Conservation (phyloP, 2,329 filamentous ascomycete genomes). For the Trichoderma atroviride region DNA sequence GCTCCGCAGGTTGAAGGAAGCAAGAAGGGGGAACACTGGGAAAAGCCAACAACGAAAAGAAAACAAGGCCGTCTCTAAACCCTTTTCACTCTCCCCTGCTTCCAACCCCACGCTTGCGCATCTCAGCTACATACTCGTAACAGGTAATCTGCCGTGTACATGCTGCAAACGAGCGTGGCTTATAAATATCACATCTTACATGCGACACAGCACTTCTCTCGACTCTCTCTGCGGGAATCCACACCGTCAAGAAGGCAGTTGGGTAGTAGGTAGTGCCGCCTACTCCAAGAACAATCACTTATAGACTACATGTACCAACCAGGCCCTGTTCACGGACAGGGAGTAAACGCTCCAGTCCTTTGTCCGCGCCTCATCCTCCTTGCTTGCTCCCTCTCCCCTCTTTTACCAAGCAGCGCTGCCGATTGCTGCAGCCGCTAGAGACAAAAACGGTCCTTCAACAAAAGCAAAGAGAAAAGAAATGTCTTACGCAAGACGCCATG, state of each 20-base stretch:
- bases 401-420: background rate
- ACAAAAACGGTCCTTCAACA: conserved; percentile 1
- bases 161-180: background rate
- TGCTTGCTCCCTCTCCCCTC: background rate
- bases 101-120: conserved; percentile 13
- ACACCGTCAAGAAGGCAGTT: background rate
- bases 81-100: conserved; percentile 21
- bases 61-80: background rate
- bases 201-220: background rate
- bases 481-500: conserved; percentile 21
- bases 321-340: background rate
- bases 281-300: background rate
- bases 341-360: background rate
- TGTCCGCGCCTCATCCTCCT: background rate
- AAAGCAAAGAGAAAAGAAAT: background rate
- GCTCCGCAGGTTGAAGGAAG: background rate
- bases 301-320: background rate
- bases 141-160: conserved; percentile 2
- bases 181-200: background rate
- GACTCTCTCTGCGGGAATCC: background rate
- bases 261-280: background rate
- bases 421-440: conserved; percentile 10
- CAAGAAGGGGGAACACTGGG: background rate
- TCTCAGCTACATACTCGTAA: background rate
- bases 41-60: background rate